Percentiles rank a stretch among this genome's conserved stretches.
Evolutionary conservation across 176 grass and related monocot genomes (phyloP).

Genomic region (Zea mays): Zm-B73-REFERENCE-NAM-5.0 NC_050099.1:200717001-200717500

Average conservation of each 20-base stretch:
- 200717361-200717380: background rate
- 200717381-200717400: no score
- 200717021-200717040: conserved; percentile 31
- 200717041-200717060: conserved; percentile 40
- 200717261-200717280: conserved; percentile 5
- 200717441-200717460: background rate
- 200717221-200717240: conserved; percentile 29
- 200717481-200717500: background rate
- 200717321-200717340: background rate
- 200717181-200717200: conserved; percentile 29
- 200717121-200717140: conserved; percentile 46
- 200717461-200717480: background rate
- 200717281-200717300: background rate
- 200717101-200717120: conserved; percentile 34
- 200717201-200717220: conserved; percentile 8
- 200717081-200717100: conserved; percentile 17
- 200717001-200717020: conserved; percentile 21
- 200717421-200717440: no score
- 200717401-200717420: no score
- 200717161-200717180: conserved; percentile 4
- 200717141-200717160: conserved; percentile 40
- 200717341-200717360: background rate
- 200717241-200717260: conserved; percentile 12
- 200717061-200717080: conserved; percentile 37
- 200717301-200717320: background rate